Evolutionary conservation across 768 basidiomycete species (phyloP), one percentile per base, ranked within the genome.

Genomic region (Galerina marginata): DNA sequence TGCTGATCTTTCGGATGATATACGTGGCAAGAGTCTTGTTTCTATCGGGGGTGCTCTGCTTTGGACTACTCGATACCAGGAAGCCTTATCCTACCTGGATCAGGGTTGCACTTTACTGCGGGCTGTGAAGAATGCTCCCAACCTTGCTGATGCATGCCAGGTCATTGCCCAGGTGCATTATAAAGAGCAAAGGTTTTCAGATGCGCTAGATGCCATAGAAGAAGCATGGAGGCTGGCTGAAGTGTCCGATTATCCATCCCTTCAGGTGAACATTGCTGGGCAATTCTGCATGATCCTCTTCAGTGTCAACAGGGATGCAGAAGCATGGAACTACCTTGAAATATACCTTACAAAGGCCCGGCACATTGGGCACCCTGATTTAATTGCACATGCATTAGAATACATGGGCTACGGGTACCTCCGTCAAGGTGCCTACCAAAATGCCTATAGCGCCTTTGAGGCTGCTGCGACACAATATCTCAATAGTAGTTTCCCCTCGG

Each of bases 391-490:
- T 9, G 55, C 55, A 1, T 56, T 56, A 26, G 55, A 47, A n/a
- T 56, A 56, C 25, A 46, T 46, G 55, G 55, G 55, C 43, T 52
- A 52, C 25, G 39, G 37, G 58, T 59, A 59, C 49, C 58, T 59
- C 9, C 20, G 58, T 26, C n/a, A 39, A 42, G 49, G 49, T 20
- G 57, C 51, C 50, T 59, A 59, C 14, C 45, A 42, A 20, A 60
- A 60, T 26, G 47, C 59, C 10, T 54, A 47, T 26, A 3, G 25
- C 10, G 59, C 53, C 15, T 60, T 40, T 49, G 47, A 55, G 36
- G 59, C 59, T 20, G 59, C 59, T 38, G n/a, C 15, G 1, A 25
- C 14, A 15, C 40, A 60, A 25, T 60, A 40, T 7, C 4, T 14
- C 23, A 47, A 36, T 12, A 36, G 23, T 3, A 25, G 23, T 33